Percentiles rank a stretch among this genome's conserved stretches.
Evolutionary conservation across 2,329 filamentous ascomycete species (phyloP).

Genomic region (Penicillium sp.): DNA sequence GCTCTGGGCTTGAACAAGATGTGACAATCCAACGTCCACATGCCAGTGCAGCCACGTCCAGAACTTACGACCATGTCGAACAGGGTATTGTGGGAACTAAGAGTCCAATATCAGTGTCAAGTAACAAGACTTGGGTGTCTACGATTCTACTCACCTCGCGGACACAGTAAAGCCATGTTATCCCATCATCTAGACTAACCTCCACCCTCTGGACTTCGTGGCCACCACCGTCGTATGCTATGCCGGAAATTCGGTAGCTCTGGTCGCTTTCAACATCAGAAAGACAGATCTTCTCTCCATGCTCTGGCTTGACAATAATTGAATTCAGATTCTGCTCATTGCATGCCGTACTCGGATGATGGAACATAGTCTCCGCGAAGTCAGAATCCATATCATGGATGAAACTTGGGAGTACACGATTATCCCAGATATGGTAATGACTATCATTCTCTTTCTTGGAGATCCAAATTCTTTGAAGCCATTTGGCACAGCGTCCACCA

Average conservation of each 20-base stretch:
- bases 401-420: slow-evolving; percentile 53
- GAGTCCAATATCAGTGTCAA: too few relatives aligned
- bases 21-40: slow-evolving; percentile 52
- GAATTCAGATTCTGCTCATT: slow-evolving; percentile 57
- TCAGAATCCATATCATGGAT: slow-evolving; percentile 55
- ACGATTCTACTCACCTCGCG: slow-evolving; percentile 43
- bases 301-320: slow-evolving; percentile 51
- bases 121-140: too few relatives aligned
- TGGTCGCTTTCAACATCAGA: slow-evolving; percentile 41
- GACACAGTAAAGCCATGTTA: slow-evolving; percentile 56
- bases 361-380: slow-evolving; percentile 52
- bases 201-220: slow-evolving; percentile 57
- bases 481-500: slow-evolving; percentile 70
- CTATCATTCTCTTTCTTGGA: slow-evolving; percentile 46
- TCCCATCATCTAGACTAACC: slow-evolving; percentile 52
- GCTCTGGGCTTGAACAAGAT: slow-evolving; percentile 48
- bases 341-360: slow-evolving; percentile 54
- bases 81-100: slow-evolving; percentile 54
- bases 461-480: slow-evolving; percentile 48
- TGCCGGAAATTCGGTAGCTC: slow-evolving; percentile 52
- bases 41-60: slow-evolving; percentile 61
- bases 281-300: slow-evolving; percentile 51
- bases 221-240: slow-evolving; percentile 57
- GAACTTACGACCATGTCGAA: slow-evolving; percentile 58
- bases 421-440: slow-evolving; percentile 57